Evolutionary conservation across 257 asterid species (phyloP), one percentile per base, ranked within the genome.

Genomic region (Echium plantagineum): DNA sequence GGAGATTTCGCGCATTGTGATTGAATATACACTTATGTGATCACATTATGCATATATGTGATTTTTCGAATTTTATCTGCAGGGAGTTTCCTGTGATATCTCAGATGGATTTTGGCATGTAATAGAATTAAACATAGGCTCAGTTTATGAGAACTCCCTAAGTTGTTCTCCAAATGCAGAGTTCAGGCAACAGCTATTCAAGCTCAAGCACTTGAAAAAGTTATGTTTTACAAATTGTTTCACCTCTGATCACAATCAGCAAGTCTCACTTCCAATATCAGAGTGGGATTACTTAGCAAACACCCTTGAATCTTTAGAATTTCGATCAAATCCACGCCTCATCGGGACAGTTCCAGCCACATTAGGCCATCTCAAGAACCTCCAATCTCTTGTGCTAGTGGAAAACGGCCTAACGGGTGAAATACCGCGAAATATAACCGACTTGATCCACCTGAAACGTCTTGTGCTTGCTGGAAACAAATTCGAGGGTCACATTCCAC

Each of bases 401-500:
- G 57, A 53, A 53, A 53, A 21, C n/a, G 57, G 26, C 26, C 13
- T 53, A 5, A 53, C 57, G n/a, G 26, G 57, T 17, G 57, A 53
- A 53, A n/a, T 53, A 53, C 57, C 57, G 26, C 21, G 5, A 53
- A 53, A n/a, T 53, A 0, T 53, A 53, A 21, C 24, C 6, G 26
- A 53, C 18, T 53, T 53, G 18, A 5, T 53, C 57, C 57, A 53
- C 57, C 57, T 53, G 22, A 53, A 53, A 21, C 57, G 57, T 53
- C 57, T 53, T n/a, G 57, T 53, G 10, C 26, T 53, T 53, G 57
- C 57, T 53, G 57, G 57, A 53, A 53, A 53, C 57, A 53, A 53
- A 53, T 18, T 53, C 18, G 57, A 16, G 57, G 57, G 57, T 6
- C 12, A n/a, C n/a, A 53, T 53, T 4, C 57, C 57, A n/a, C 18